Conservation (phyloP, 805 yeast species). For the Millerozyma acaciae region DNA sequence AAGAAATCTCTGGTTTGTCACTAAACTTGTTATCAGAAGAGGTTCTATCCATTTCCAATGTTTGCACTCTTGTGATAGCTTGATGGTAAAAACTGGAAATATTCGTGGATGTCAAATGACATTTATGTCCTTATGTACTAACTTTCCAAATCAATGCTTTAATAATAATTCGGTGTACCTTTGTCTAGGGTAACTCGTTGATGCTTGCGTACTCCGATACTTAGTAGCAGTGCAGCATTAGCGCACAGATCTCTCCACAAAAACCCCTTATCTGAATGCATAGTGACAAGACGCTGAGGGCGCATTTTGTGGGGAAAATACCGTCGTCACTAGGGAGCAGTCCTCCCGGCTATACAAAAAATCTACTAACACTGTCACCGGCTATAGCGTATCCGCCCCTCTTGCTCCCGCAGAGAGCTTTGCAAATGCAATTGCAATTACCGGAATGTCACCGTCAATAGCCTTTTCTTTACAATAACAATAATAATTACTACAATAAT, state of each 20-base stretch:
- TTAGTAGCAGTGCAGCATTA: background rate
- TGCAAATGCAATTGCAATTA: too few relatives aligned
- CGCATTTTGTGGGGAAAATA: constrained; percentile 1
- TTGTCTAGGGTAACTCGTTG: constrained; percentile 1
- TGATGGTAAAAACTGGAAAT: constrained; percentile 1
- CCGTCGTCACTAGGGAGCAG: too few relatives aligned
- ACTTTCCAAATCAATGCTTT: background rate
- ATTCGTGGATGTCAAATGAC: constrained; percentile 1
- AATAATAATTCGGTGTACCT: constrained; percentile 1
- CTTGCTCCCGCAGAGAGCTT: background rate
- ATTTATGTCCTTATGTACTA: constrained; percentile 1
- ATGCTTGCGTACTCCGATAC: constrained; percentile 1
- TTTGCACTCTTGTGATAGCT: background rate
- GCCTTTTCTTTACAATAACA: too few relatives aligned
- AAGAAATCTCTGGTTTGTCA: constrained; percentile 1
- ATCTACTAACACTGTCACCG: too few relatives aligned
- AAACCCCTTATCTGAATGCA: constrained; percentile 1
- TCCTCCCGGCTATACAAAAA: constrained; percentile 2
- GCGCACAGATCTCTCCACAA: constrained; percentile 1
- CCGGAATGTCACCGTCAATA: constrained; percentile 1
- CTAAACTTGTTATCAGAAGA: background rate
- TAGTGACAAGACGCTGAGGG: background rate
- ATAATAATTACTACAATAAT: too few relatives aligned
- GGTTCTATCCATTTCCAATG: background rate
- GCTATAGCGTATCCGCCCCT: too few relatives aligned